Conservation (phyloP, 176 grass and related monocot genomes). For the Triticum monococcum region DNA sequence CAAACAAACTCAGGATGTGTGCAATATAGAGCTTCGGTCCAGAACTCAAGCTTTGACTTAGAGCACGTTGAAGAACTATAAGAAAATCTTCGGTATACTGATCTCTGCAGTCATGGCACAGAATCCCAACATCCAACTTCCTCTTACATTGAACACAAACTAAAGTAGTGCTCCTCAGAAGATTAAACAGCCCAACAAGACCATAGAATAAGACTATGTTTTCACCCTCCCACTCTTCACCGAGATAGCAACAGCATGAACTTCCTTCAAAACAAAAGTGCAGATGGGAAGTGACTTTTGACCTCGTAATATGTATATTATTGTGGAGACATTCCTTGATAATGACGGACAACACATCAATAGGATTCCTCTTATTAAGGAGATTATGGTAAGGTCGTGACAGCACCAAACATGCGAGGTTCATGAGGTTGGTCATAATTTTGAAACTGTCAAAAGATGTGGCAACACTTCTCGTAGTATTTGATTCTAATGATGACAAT, state of each 20-base stretch:
- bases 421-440: slow-evolving; percentile 59
- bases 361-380: slow-evolving; percentile 42
- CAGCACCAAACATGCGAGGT: slow-evolving; percentile 55
- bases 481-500: slow-evolving; percentile 59
- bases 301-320: slow-evolving; percentile 46
- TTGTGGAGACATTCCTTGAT: slow-evolving; percentile 60
- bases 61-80: slow-evolving; percentile 49
- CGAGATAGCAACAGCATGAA: slow-evolving; percentile 54
- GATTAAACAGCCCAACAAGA: slow-evolving; percentile 59
- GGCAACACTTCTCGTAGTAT: slow-evolving; percentile 45
- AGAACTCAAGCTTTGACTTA: slow-evolving; percentile 40
- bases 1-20: slow-evolving; percentile 85
- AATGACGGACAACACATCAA: slow-evolving; percentile 51
- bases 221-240: slow-evolving; percentile 65
- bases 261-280: slow-evolving; percentile 54
- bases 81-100: slow-evolving; percentile 42
- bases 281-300: slow-evolving; percentile 62
- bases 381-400: slow-evolving; percentile 53
- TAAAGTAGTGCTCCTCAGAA: slow-evolving; percentile 48
- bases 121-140: slow-evolving; percentile 32
- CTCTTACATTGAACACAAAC: slow-evolving; percentile 43
- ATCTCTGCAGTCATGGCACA: slow-evolving; percentile 46
- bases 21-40: slow-evolving; percentile 63
- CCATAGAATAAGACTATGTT: slow-evolving; percentile 71
- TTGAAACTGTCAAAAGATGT: slow-evolving; percentile 52